Percentiles rank a stretch among this genome's conserved stretches.
Evolutionary conservation across 257 asterid species (phyloP).

Genomic region (Hygrophila difformis): DNA sequence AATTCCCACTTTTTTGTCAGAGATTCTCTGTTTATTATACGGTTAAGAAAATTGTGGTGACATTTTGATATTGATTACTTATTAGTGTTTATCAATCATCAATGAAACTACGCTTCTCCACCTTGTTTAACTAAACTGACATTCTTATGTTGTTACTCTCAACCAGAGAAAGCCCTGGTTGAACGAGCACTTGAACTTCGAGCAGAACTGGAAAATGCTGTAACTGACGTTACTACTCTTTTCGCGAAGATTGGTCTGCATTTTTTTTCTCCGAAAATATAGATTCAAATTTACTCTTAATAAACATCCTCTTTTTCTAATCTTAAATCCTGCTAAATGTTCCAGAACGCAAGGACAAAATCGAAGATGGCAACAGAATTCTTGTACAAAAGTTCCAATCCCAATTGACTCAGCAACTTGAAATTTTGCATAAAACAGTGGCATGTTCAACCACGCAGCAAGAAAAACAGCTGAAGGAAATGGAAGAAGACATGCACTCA

Average conservation of each 20-base stretch:
- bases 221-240: constrained; percentile 78
- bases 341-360: constrained; percentile 89
- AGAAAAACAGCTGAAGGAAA: constrained; percentile 73
- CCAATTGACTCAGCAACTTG: constrained; percentile 83
- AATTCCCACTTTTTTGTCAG: neutral
- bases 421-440: constrained; percentile 68
- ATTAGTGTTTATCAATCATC: too few relatives aligned
- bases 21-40: neutral
- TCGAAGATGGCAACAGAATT: constrained; percentile 77
- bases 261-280: constrained; percentile 4
- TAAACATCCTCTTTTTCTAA: constrained; percentile 10
- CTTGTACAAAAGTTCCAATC: constrained; percentile 74
- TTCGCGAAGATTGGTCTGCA: constrained; percentile 86
- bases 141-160: constrained; percentile 12
- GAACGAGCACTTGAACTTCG: constrained; percentile 90
- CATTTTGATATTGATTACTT: constrained; percentile 5
- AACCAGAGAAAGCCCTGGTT: constrained; percentile 81
- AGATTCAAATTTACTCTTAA: neutral
- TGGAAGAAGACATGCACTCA: constrained; percentile 95
- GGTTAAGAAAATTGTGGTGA: neutral
- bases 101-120: too few relatives aligned
- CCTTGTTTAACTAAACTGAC: neutral
- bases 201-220: constrained; percentile 80
- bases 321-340: constrained; percentile 7
- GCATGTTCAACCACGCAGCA: constrained; percentile 89